Conservation (phyloP, 2,329 filamentous ascomycete species). For the Pseudogymnoascus sp. region DNA sequence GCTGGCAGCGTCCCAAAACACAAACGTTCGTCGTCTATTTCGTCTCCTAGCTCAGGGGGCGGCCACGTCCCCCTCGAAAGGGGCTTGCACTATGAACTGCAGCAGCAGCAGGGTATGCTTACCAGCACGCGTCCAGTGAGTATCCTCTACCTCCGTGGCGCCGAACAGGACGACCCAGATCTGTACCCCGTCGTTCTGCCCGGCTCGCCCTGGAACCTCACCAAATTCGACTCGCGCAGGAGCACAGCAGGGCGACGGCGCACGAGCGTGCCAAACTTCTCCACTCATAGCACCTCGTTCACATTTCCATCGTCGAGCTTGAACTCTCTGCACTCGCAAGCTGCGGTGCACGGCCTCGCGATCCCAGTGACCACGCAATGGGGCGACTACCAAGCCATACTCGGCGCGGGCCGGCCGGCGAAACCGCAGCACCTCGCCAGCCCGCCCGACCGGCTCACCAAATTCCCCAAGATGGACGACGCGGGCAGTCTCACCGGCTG, state of each 20-base stretch:
- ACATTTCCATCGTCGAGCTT: constrained; percentile 60
- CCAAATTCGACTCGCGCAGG: constrained; percentile 36
- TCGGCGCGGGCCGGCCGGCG: constrained; percentile 39
- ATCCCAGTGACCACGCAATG: constrained; percentile 40
- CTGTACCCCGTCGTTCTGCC: constrained; percentile 66
- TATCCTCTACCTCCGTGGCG: constrained; percentile 68
- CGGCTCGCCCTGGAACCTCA: constrained; percentile 49
- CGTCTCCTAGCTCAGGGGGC: constrained; percentile 61
- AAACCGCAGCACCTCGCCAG: constrained; percentile 36
- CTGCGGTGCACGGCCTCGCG: constrained; percentile 30
- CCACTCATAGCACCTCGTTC: too few relatives aligned
- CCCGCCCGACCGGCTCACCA: constrained; percentile 46
- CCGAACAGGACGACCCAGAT: constrained; percentile 73
- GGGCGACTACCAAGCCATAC: constrained; percentile 47
- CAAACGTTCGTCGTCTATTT: constrained; percentile 92
- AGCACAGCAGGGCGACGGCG: constrained; percentile 33
- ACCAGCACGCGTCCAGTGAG: constrained; percentile 74
- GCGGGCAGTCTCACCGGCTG: constrained; percentile 65
- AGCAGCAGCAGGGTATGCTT: constrained; percentile 80
- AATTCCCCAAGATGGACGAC: constrained; percentile 49
- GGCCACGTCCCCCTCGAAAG: constrained; percentile 58
- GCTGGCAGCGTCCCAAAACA: constrained; percentile 83
- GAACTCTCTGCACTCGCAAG: constrained; percentile 52
- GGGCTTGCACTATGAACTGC: constrained; percentile 70
- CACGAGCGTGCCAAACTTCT: constrained; percentile 48